phyloP scores from a whole-genome alignment of 1,284 basidiomycete species.

The Sparassis latifolia region DNA sequence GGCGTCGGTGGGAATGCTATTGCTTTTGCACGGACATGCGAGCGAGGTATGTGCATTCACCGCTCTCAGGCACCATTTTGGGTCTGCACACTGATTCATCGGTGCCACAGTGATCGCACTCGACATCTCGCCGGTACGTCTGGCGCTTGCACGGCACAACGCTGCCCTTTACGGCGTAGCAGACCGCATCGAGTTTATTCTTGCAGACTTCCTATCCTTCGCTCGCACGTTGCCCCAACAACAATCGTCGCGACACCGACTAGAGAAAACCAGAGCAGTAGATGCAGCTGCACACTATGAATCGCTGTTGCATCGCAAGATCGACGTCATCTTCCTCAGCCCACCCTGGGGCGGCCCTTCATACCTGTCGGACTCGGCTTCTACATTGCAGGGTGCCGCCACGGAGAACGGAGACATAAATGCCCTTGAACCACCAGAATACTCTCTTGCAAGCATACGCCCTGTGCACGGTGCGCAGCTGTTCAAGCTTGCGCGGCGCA shows the following conservation, averaged over 20 bases:
- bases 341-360: conserved; percentile 90
- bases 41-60: conserved; percentile 50
- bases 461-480: conserved; percentile 82
- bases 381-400: conserved; percentile 5
- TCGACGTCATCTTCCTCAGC: conserved; percentile 87
- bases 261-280: not conserved
- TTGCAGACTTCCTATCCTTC: conserved; percentile 83
- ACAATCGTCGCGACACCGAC: not conserved
- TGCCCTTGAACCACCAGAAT: conserved; percentile 41
- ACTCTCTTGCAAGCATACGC: conserved; percentile 63
- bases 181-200: conserved; percentile 90
- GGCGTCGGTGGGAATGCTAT: conserved; percentile 98
- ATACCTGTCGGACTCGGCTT: conserved; percentile 44
- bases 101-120: conserved; percentile 76
- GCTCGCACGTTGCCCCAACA: conserved; percentile 39
- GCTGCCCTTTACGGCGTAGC: conserved; percentile 90
- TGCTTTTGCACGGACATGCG: conserved; percentile 93
- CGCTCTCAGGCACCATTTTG: no score
- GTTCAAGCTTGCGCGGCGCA: conserved; percentile 62
- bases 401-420: conserved; percentile 9
- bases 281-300: conserved; percentile 1
- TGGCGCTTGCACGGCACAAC: conserved; percentile 88
- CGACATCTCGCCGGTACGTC: conserved; percentile 78
- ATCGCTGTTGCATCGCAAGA: conserved; percentile 29
- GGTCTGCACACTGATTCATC: not conserved